Conservation (phyloP, 2,329 filamentous ascomycete species). For the Colletotrichum lini region DNA sequence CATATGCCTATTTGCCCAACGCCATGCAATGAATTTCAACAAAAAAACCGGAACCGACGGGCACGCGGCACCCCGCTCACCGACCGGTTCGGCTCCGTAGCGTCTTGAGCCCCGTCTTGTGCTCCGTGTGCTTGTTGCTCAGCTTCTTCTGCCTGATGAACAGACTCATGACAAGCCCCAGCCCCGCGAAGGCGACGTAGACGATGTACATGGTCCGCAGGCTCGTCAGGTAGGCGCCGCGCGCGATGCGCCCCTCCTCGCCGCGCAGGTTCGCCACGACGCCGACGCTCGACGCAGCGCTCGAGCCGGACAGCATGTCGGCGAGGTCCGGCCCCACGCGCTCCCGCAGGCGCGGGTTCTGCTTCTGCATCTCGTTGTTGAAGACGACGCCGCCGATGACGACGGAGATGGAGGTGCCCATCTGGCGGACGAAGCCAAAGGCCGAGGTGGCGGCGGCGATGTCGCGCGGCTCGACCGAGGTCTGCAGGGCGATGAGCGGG, state of each 20-base stretch:
- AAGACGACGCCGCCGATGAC: slow-evolving; percentile 65
- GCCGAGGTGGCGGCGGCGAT: slow-evolving; percentile 75
- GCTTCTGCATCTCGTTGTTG: slow-evolving; percentile 57
- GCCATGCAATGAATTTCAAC: slow-evolving; percentile 9
- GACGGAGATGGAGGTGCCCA: slow-evolving; percentile 70
- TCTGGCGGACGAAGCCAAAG: slow-evolving; percentile 72
- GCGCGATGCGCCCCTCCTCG: slow-evolving; percentile 59
- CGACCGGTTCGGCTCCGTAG: slow-evolving; percentile 47
- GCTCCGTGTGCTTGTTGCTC: slow-evolving; percentile 69
- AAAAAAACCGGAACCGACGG: neutral
- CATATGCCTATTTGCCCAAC: neutral
- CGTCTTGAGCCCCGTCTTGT: slow-evolving; percentile 69
- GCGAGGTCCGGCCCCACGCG: slow-evolving; percentile 67
- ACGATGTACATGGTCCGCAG: slow-evolving; percentile 72
- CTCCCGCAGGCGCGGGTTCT: slow-evolving; percentile 58
- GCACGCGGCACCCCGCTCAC: neutral
- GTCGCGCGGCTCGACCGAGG: slow-evolving; percentile 70
- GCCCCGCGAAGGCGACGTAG: slow-evolving; percentile 64
- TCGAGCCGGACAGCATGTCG: slow-evolving; percentile 67
- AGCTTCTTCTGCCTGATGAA: slow-evolving; percentile 65
- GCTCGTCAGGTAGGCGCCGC: slow-evolving; percentile 63
- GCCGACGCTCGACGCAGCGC: slow-evolving; percentile 74
- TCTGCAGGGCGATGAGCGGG: slow-evolving; percentile 75
- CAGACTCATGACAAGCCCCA: slow-evolving; percentile 63
- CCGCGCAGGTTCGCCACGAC: slow-evolving; percentile 67